phyloP scores from a whole-genome alignment of 805 yeast genomes.

The Metschnikowia drakensbergensis region DNA sequence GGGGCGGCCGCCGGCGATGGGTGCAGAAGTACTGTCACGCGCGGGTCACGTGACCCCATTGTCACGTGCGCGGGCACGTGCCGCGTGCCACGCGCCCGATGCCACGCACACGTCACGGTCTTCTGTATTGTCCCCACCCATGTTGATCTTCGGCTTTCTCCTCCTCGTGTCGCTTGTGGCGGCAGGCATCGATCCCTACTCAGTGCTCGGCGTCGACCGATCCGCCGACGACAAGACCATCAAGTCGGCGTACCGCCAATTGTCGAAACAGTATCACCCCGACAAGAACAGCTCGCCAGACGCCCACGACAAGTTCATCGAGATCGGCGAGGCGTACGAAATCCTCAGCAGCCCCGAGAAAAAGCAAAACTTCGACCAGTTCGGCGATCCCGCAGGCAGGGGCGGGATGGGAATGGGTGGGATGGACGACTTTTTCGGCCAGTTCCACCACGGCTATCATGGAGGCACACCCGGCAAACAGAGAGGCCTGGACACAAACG shows the following conservation, averaged over 20 bases:
- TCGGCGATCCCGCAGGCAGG: slow-evolving; percentile 62
- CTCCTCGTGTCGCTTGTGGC: slow-evolving; percentile 13
- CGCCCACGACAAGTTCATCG: slow-evolving; percentile 83
- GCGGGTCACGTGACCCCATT: not conserved
- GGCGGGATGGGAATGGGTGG: slow-evolving; percentile 16
- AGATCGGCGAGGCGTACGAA: slow-evolving; percentile 91
- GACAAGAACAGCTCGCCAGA: slow-evolving; percentile 85
- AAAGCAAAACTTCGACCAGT: slow-evolving; percentile 63
- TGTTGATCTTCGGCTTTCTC: slow-evolving; percentile 2
- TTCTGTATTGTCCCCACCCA: not conserved
- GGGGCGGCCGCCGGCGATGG: too few relatives aligned
- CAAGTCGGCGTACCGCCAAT: slow-evolving; percentile 75
- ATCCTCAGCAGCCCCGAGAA: slow-evolving; percentile 71
- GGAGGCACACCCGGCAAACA: slow-evolving; percentile 41
- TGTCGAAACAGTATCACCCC: slow-evolving; percentile 88
- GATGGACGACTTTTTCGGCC: slow-evolving; percentile 52
- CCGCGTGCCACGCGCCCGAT: not conserved
- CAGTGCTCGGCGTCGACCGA: slow-evolving; percentile 63
- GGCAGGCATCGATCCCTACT: slow-evolving; percentile 45
- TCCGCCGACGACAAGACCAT: slow-evolving; percentile 77
- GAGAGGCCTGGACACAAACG: slow-evolving; percentile 60
- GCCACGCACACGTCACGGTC: not conserved
- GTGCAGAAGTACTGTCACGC: too few relatives aligned
- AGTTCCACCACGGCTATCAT: slow-evolving; percentile 37
- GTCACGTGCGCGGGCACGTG: not conserved